phyloP scores from a whole-genome alignment of 129 eudicot species.

The sunflower (Helianthus annuus) region DNA sequence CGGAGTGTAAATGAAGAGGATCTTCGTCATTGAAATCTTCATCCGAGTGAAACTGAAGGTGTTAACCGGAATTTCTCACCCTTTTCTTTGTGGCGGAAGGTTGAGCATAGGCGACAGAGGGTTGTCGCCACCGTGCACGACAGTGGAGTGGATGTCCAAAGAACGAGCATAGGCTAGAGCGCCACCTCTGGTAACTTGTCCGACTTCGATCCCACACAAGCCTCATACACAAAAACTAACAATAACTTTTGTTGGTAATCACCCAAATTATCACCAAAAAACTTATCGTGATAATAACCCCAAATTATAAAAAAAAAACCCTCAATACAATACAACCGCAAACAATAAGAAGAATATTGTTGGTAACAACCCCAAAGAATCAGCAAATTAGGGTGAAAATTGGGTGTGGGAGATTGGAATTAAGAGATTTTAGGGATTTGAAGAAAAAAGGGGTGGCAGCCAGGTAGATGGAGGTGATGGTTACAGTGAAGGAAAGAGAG shows the following conservation, averaged over 20 bases:
- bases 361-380: no score
- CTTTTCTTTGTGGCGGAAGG: conserved; percentile 52
- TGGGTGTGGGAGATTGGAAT: conserved; percentile 4
- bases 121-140: conserved; percentile 10
- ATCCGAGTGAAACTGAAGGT: conserved; percentile 63
- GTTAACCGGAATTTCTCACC: conserved; percentile 58
- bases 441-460: conserved; percentile 2
- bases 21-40: conserved; percentile 40
- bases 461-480: no score
- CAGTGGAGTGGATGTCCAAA: conserved; percentile 35
- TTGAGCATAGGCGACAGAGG: conserved; percentile 51
- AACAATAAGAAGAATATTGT: no score
- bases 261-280: no score
- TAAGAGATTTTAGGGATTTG: conserved; percentile 2
- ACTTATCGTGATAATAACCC: no score
- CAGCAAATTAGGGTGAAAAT: neutral
- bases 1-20: conserved; percentile 47
- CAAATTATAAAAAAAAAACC: no score
- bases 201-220: conserved; percentile 40
- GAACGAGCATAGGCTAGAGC: conserved; percentile 8
- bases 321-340: no score
- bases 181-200: conserved; percentile 42
- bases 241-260: no score
- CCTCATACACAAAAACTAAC: neutral
- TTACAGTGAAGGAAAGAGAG: no score